Conservation (phyloP, 2,329 filamentous ascomycete species). For the Penicillium sp. region DNA sequence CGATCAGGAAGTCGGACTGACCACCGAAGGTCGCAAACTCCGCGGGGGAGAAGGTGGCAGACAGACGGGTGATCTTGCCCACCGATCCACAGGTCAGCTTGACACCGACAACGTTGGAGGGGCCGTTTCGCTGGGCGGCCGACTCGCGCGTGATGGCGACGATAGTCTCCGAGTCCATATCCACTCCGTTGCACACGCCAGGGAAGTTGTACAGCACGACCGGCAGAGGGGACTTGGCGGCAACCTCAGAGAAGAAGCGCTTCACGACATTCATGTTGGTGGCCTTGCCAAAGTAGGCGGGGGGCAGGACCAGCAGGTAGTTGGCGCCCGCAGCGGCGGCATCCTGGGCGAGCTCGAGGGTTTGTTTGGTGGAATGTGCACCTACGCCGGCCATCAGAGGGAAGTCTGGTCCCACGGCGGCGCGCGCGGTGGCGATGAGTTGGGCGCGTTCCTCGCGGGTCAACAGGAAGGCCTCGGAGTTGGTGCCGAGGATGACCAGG, state of each 20-base stretch:
- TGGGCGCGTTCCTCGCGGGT: conserved; percentile 63
- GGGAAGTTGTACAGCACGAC: conserved; percentile 73
- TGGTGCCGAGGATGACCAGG: conserved; percentile 60
- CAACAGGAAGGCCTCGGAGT: conserved; percentile 61
- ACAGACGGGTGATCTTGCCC: conserved; percentile 63
- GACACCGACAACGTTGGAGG: conserved; percentile 63
- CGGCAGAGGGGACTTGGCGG: conserved; percentile 57
- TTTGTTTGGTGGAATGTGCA: conserved; percentile 67
- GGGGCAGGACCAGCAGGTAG: conserved; percentile 65
- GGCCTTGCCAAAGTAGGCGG: conserved; percentile 68
- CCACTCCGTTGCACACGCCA: conserved; percentile 68
- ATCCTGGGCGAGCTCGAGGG: conserved; percentile 63
- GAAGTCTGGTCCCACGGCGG: conserved; percentile 56
- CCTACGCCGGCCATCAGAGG: conserved; percentile 68
- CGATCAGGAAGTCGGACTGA: conserved; percentile 71
- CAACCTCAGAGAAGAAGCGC: conserved; percentile 64
- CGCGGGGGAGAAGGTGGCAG: conserved; percentile 56
- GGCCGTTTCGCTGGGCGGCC: conserved; percentile 23
- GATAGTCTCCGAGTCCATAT: conserved; percentile 68
- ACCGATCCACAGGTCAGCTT: conserved; percentile 69
- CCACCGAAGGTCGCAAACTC: conserved; percentile 72
- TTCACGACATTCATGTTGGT: conserved; percentile 62
- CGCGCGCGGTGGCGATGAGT: conserved; percentile 61
- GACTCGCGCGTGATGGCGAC: conserved; percentile 56
- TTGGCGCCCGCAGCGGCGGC: conserved; percentile 64